phyloP scores from a whole-genome alignment of 2,329 filamentous ascomycete species.

The Curvularia sp. region DNA sequence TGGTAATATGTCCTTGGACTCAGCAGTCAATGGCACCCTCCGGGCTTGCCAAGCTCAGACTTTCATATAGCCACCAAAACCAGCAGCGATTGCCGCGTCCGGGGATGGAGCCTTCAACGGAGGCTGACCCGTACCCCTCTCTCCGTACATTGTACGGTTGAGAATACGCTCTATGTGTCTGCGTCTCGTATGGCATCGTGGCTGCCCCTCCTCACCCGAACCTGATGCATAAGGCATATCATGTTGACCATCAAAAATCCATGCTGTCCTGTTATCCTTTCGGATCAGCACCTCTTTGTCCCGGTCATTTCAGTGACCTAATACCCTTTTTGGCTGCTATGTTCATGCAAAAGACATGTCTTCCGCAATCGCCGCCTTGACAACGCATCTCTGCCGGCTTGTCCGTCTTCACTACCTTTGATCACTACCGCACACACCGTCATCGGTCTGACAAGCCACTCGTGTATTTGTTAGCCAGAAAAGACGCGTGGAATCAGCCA shows the following conservation, averaged over 20 bases:
- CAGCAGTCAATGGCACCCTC: constrained; percentile 2
- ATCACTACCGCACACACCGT: constrained; percentile 16
- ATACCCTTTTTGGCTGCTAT: constrained; percentile 18
- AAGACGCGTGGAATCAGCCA: constrained; percentile 27
- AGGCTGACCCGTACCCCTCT: constrained; percentile 25
- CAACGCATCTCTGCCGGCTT: constrained; percentile 13
- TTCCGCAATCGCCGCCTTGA: constrained; percentile 10
- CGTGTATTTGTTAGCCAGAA: constrained; percentile 28
- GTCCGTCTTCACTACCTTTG: constrained; percentile 14
- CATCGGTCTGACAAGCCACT: constrained; percentile 24
- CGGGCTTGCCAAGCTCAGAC: constrained; percentile 8
- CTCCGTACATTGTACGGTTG: constrained; percentile 28
- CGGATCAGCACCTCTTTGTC: constrained; percentile 12
- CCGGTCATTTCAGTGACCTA: constrained; percentile 17
- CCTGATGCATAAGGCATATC: constrained; percentile 4
- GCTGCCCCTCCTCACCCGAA: constrained; percentile 7
- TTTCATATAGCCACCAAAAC: constrained; percentile 4
- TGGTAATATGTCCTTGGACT: constrained; percentile 5
- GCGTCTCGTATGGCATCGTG: constrained; percentile 5
- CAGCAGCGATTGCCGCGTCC: constrained; percentile 12
- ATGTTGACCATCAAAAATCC: constrained; percentile 6
- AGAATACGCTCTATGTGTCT: constrained; percentile 5
- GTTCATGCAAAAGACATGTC: constrained; percentile 19
- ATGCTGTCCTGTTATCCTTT: constrained; percentile 6
- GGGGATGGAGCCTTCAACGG: constrained; percentile 15